phyloP scores from a whole-genome alignment of 1,284 basidiomycete genomes.

The Boletus sp. region DNA sequence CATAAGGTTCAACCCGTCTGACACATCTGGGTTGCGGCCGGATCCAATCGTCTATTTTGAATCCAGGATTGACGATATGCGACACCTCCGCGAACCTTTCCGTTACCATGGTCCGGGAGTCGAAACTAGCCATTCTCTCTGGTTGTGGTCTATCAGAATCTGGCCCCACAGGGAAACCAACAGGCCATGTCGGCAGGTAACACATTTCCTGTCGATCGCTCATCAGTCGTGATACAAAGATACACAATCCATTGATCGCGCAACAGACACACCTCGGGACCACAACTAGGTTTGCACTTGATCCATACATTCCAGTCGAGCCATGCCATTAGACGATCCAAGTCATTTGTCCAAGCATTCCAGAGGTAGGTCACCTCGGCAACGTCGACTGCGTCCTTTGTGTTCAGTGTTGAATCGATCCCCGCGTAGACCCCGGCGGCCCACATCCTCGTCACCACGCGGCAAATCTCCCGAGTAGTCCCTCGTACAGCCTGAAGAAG shows the following conservation, averaged over 20 bases:
- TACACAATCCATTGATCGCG: too few relatives aligned
- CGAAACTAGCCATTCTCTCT: background rate
- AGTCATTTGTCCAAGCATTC: slow-evolving; percentile 25
- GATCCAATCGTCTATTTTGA: slow-evolving; percentile 25
- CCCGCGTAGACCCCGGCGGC: slow-evolving; percentile 35
- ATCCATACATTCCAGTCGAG: slow-evolving; percentile 42
- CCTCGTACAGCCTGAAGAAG: slow-evolving; percentile 35
- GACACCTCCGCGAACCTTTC: background rate
- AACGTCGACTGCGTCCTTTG: background rate
- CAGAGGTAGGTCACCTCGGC: slow-evolving; percentile 11
- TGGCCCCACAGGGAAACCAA: slow-evolving; percentile 14
- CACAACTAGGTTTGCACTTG: slow-evolving; percentile 36
- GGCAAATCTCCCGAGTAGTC: slow-evolving; percentile 44
- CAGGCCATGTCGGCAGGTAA: slow-evolving; percentile 46
- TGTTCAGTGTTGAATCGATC: slow-evolving; percentile 21
- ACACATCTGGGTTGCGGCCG: slow-evolving; percentile 26
- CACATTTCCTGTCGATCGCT: slow-evolving; percentile 39
- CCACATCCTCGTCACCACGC: slow-evolving; percentile 44
- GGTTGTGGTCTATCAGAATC: background rate
- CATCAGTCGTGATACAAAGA: background rate
- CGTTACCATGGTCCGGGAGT: background rate
- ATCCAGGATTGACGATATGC: background rate
- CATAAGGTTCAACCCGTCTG: slow-evolving; percentile 15
- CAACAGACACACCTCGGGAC: slow-evolving; percentile 28
- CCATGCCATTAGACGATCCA: slow-evolving; percentile 37